phyloP scores from a whole-genome alignment of 495 filamentous ascomycete species.

The Aspergillus hancockii region DNA sequence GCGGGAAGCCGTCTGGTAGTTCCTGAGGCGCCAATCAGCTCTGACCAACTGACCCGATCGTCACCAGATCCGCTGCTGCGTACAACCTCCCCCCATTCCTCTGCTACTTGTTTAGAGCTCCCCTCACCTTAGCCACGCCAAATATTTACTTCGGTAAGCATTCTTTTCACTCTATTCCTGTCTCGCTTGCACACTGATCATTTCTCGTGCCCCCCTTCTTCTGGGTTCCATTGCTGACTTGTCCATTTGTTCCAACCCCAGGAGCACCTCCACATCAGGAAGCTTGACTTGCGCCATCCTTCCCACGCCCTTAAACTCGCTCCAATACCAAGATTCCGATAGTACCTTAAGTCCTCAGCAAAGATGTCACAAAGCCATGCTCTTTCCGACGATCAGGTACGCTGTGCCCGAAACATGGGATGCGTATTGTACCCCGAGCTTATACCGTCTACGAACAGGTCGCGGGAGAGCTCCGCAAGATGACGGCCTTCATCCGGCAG shows the following conservation, averaged over 20 bases:
- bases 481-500: constrained; percentile 99
- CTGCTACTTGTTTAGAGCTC: constrained; percentile 5
- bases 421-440: constrained; percentile 18
- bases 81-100: constrained; percentile 17
- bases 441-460: constrained; percentile 59
- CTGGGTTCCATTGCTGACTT: constrained; percentile 9
- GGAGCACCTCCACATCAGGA: constrained; percentile 21
- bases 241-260: constrained; percentile 3
- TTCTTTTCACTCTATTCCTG: not conserved
- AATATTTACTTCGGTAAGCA: constrained; percentile 7
- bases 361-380: constrained; percentile 91
- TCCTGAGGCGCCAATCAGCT: constrained; percentile 4
- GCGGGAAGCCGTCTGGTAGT: constrained; percentile 15
- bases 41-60: constrained; percentile 16
- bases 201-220: constrained; percentile 1
- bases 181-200: not conserved
- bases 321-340: constrained; percentile 26
- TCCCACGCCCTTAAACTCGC: constrained; percentile 16
- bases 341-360: constrained; percentile 30
- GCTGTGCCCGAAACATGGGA: constrained; percentile 13
- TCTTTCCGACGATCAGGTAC: constrained; percentile 95
- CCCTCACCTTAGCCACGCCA: not conserved
- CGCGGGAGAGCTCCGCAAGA: constrained; percentile 94
- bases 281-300: constrained; percentile 13
- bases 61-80: constrained; percentile 13